A percentile compares a stretch with the other conserved stretches of the same genome.
Evolutionary conservation across 169 alveolate genomes (phyloP).

Genomic region (Amoebophrya sp.): DNA sequence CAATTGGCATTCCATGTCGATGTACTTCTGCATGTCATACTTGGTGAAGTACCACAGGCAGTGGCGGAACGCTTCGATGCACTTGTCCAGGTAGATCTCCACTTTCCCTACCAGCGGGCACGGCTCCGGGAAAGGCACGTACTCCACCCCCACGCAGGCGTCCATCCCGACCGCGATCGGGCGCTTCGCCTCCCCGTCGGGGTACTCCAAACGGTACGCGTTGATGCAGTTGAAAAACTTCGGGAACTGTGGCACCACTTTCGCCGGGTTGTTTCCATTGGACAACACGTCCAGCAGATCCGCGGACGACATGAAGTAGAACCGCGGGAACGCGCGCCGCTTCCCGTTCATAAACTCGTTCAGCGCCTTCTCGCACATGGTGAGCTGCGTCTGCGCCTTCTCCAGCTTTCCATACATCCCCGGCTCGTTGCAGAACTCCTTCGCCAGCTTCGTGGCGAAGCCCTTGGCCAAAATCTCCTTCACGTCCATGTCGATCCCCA

Average conservation of each 20-base stretch:
- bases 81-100: slow-evolving; percentile 73
- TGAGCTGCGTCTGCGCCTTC: slow-evolving; percentile 64
- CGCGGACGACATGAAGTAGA: slow-evolving; percentile 86
- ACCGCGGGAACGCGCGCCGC: slow-evolving; percentile 90
- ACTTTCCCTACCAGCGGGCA: slow-evolving; percentile 71
- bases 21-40: slow-evolving; percentile 35
- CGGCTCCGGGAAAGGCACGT: slow-evolving; percentile 68
- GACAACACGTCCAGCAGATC: slow-evolving; percentile 86
- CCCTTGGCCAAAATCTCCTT: slow-evolving; percentile 74
- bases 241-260: slow-evolving; percentile 85
- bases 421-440: slow-evolving; percentile 70
- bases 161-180: slow-evolving; percentile 56
- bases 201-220: slow-evolving; percentile 57
- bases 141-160: slow-evolving; percentile 76
- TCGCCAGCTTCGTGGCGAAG: slow-evolving; percentile 42
- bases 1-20: slow-evolving; percentile 16
- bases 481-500: slow-evolving; percentile 78
- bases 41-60: slow-evolving; percentile 51
- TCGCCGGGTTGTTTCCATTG: slow-evolving; percentile 79
- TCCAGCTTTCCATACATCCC: slow-evolving; percentile 58
- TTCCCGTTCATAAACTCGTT: slow-evolving; percentile 89
- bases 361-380: slow-evolving; percentile 86
- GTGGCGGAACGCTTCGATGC: slow-evolving; percentile 65
- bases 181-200: slow-evolving; percentile 33
- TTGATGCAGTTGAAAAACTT: slow-evolving; percentile 85